phyloP scores from a whole-genome alignment of 768 basidiomycete genomes.

The Pisolithus albus region DNA sequence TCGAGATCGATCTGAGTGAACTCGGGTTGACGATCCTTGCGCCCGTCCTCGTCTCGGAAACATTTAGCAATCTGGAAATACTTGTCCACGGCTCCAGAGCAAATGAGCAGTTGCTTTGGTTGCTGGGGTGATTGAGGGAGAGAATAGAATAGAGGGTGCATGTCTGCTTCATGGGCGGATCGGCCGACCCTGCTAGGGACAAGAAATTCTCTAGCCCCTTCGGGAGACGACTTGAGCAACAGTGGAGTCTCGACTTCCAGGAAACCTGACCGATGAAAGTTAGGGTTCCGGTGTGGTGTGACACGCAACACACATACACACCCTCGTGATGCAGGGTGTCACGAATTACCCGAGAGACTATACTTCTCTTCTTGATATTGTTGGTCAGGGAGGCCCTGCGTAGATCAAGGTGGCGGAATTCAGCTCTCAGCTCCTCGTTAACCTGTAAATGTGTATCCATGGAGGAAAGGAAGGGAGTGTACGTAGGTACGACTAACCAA shows the following conservation, averaged over 20 bases:
- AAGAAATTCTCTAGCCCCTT: slow-evolving; percentile 91
- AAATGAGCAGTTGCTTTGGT: slow-evolving; percentile 88
- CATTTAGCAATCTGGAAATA: slow-evolving; percentile 94
- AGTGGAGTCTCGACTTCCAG: slow-evolving; percentile 91
- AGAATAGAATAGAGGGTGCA: slow-evolving; percentile 64
- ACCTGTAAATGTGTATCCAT: slow-evolving; percentile 39
- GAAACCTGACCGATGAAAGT: slow-evolving; percentile 52
- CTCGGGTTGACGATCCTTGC: slow-evolving; percentile 93
- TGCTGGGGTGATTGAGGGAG: slow-evolving; percentile 94
- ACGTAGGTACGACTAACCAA: slow-evolving; percentile 46
- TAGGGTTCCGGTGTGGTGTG: slow-evolving; percentile 5
- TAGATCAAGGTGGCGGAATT: slow-evolving; percentile 85
- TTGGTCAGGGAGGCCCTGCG: slow-evolving; percentile 64
- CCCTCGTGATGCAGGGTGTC: slow-evolving; percentile 68
- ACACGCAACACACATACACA: slow-evolving; percentile 30
- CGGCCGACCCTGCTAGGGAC: slow-evolving; percentile 64
- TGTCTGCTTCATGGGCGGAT: slow-evolving; percentile 24
- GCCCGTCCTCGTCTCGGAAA: slow-evolving; percentile 93
- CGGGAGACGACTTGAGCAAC: slow-evolving; percentile 84
- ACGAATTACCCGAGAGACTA: slow-evolving; percentile 74
- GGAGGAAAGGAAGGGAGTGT: not conserved
- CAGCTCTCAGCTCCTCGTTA: slow-evolving; percentile 79
- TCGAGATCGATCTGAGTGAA: slow-evolving; percentile 97
- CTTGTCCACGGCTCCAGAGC: slow-evolving; percentile 80
- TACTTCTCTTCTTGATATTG: slow-evolving; percentile 77